Base-by-base conservation (phyloP, 2,329 filamentous ascomycete species). In the Hypoxylon sp. region DNA sequence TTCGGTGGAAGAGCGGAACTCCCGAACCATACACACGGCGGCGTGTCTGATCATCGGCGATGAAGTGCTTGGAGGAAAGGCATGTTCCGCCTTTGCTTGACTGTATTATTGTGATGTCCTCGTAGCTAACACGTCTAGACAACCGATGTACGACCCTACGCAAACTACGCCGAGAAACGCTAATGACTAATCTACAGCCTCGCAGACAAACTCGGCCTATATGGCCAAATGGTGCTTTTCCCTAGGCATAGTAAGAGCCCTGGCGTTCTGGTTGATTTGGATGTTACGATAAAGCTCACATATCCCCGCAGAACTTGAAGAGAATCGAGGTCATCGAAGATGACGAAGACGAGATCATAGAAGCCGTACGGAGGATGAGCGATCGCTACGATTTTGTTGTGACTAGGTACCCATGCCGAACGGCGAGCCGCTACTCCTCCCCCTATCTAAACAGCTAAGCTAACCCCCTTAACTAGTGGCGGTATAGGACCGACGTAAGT, bases 1-100 rank as follows among this genome's bases (percentile, higher is more conserved):
- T 69, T 84, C 85, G 74, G 82, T 84, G 3, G 83, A 85, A 65
- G 84, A 88, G 75, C 84, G 87, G 70, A 86, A 85, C 75, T 83
- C 86, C 74, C 85, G 90, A 76, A 89, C 87, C 66, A 97, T 98
- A 73, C 90, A 93, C 77, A 98, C 94, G 50, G 96, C 95, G 10
- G 95, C 92, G 62, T 97, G 93, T 79, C 82, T 98, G 70, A 94
- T 99, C 66, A 98, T 99, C 75, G 95, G 95, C n/a, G 95, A 98
- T 81, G 95, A 98, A 80, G 94, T 98, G 4, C 85, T 98, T 3
- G 94, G 94, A 21, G 95, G 96, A 74, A 98, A 98, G 91, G 94
- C 93, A 79, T 28, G 60, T 51, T 25, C 32, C 3, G 21, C 4
- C 17, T 30, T 46, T 46, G 32, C 45, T n/a, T 14, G 14, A n/a